Base-by-base conservation (phyloP, 2,329 filamentous ascomycete genomes). In the Gyromitra esculenta region DNA sequence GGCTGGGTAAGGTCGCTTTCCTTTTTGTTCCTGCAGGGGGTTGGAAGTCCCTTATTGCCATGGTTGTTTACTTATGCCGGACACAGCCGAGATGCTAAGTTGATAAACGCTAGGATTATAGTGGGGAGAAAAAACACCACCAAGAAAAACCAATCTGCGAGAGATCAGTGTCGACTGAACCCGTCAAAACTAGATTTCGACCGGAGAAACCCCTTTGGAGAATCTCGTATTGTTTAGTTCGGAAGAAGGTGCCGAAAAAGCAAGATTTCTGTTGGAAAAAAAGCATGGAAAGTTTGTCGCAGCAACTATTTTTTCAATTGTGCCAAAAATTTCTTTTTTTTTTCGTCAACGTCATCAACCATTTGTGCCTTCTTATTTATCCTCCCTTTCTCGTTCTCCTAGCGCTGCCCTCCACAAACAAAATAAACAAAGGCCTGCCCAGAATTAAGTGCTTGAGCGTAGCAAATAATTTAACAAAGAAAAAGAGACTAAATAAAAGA, bases 401-500 rank as follows among this genome's bases (percentile, higher is more conserved):
- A 67, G 15, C 52, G 59, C 71, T 65, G 50, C 68, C 52, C 65
- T 57, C 70, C 73, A 18, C 41, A 65, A 79, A 77, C 67, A 72
- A 72, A 68, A 77, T 77, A 74, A 74, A 68, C 65, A 68, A 68
- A 67, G 50, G 15, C 59, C 62, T 68, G 45, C 69, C 48, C 64
- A 73, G 63, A 71, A 76, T 69, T 68, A 75, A 71, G 59, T 71
- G n/a, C 60, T 59, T 65, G 59, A 64, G 72, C 54, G 37, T 41
- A 57, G 60, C 41, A 37, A 71, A 69, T 59, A 52, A 75, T 57
- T 64, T 71, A 63, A 60, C 50, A 74, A 63, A 69, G 41, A 65
- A 71, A 60, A 67, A 67, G 39, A 60, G 59, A 50, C 52, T 39
- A 54, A 77, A 74, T 70, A 76, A 75, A 65, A 60, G 71, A 77